These are phyloP conservation scores for Vitis hybrid DNA, from an alignment of 177 flowering plant species.

Conservation along the genomic window DNA sequence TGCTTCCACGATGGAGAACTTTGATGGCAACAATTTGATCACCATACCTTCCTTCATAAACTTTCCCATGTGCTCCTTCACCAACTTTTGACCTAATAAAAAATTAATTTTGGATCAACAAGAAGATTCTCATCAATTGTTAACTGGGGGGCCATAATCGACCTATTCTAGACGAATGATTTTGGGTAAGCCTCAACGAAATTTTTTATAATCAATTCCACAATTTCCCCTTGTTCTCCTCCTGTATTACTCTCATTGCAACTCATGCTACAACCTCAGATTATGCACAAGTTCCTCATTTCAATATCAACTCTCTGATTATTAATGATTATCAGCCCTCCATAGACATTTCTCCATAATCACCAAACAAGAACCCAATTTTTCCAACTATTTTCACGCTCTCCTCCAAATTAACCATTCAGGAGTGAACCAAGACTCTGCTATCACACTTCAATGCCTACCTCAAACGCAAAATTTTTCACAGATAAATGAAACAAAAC, in stretches of 20 bases:
- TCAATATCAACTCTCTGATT: neutral
- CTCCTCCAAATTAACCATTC: no score
- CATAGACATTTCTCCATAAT: conserved; percentile 1
- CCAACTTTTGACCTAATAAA: conserved; percentile 76
- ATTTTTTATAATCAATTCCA: conserved; percentile 11
- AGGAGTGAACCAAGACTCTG: no score
- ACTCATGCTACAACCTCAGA: no score
- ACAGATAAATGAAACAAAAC: no score
- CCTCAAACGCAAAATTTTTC: no score
- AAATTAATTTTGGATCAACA: conserved; percentile 59
- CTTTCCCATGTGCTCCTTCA: conserved; percentile 94
- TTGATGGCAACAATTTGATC: conserved; percentile 29
- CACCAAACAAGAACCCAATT: conserved; percentile 14
- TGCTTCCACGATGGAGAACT: conserved; percentile 71
- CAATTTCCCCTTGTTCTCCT: neutral
- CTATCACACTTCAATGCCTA: no score
- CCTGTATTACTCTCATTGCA: no score
- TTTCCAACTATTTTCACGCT: neutral
- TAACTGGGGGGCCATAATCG: conserved; percentile 25
- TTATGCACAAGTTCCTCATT: no score
- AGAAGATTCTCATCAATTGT: conserved; percentile 58
- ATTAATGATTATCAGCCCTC: neutral
- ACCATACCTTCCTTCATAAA: conserved; percentile 84
- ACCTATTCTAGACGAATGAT: conserved; percentile 36
- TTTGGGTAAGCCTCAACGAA: conserved; percentile 19